Evolutionary conservation across 306 rosid genomes (phyloP).

Genomic region (Luffa acutangula): DNA sequence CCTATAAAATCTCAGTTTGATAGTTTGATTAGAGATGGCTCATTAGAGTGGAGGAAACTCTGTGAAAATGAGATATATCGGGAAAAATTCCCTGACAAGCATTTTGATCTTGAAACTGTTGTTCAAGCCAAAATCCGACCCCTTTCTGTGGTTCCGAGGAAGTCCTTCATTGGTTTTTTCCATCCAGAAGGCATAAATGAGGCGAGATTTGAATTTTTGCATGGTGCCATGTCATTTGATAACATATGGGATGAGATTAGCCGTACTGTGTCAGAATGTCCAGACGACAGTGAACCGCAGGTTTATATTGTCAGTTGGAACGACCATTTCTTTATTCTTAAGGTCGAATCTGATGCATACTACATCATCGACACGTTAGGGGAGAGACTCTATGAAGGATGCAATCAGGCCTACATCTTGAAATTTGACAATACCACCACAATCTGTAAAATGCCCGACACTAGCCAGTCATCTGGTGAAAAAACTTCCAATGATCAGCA

Average conservation of each 20-base stretch:
- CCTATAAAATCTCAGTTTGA: constrained; percentile 96
- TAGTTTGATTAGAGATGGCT: constrained; percentile 89
- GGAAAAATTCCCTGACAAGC: constrained; percentile 88
- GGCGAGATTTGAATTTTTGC: constrained; percentile 79
- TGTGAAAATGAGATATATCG: constrained; percentile 73
- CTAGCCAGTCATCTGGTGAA: constrained; percentile 39
- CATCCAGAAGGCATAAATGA: constrained; percentile 95
- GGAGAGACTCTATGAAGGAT: constrained; percentile 96
- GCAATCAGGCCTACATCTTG: constrained; percentile 82
- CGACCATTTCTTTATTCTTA: constrained; percentile 95
- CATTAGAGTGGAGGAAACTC: constrained; percentile 85
- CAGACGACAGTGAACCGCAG: constrained; percentile 39
- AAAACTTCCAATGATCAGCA: constrained; percentile 33
- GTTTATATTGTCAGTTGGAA: constrained; percentile 91
- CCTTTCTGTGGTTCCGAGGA: constrained; percentile 60
- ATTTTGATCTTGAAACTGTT: constrained; percentile 93
- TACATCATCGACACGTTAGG: constrained; percentile 89
- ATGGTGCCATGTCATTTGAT: constrained; percentile 92
- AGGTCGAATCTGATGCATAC: constrained; percentile 80
- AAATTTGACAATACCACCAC: constrained; percentile 59
- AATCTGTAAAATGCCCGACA: constrained; percentile 44
- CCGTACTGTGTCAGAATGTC: constrained; percentile 38
- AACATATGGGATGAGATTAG: constrained; percentile 98
- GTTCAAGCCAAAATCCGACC: constrained; percentile 88
- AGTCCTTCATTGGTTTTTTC: constrained; percentile 86